phyloP scores from a whole-genome alignment of 1,139 yeast genomes.

The Hansenula sp. region DNA sequence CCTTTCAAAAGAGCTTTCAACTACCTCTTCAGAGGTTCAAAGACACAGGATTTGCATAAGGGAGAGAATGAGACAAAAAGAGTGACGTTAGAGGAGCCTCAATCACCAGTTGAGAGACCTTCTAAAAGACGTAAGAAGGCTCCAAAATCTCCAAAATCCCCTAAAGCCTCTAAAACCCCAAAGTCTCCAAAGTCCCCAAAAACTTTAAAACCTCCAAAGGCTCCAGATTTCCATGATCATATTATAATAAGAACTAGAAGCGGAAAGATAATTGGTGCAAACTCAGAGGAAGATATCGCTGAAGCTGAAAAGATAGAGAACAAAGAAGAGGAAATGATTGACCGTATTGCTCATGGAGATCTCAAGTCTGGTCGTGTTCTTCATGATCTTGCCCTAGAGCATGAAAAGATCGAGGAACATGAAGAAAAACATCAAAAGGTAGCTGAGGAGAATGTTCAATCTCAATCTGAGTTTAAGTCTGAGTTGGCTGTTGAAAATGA shows the following conservation, averaged over 20 bases:
- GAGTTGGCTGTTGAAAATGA: no score
- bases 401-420: slow-evolving; percentile 11
- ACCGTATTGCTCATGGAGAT: slow-evolving; percentile 13
- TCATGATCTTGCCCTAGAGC: slow-evolving; percentile 11
- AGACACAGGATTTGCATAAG: no score
- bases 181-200: no score
- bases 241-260: slow-evolving; percentile 25
- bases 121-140: no score
- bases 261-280: slow-evolving; percentile 25
- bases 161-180: no score
- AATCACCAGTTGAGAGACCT: not conserved
- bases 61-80: not conserved
- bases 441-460: no score
- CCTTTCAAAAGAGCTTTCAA: slow-evolving; percentile 4
- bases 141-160: no score
- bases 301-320: slow-evolving; percentile 11
- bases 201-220: no score
- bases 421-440: no score
- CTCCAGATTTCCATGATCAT: slow-evolving; percentile 8
- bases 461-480: no score
- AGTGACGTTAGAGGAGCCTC: not conserved
- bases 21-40: slow-evolving; percentile 1
- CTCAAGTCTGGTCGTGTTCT: slow-evolving; percentile 3
- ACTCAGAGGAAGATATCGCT: slow-evolving; percentile 14
- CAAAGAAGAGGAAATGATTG: slow-evolving; percentile 12